Evolutionary conservation across 2,329 filamentous ascomycete species (phyloP).

Genomic region (Lecanicillium sp.): DNA sequence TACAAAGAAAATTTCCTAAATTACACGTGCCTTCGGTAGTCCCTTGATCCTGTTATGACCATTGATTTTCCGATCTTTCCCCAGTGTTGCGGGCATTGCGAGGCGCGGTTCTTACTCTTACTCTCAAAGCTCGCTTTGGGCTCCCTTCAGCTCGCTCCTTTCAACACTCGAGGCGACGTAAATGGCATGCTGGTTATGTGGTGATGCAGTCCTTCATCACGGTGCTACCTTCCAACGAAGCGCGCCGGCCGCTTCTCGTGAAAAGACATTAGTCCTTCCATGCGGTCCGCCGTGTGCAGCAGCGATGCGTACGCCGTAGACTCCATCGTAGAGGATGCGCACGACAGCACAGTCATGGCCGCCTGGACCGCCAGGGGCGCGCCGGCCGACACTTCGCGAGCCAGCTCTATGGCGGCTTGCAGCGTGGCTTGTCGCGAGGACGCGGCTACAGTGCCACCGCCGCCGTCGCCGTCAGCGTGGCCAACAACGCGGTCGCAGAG

Average conservation of each 20-base stretch:
- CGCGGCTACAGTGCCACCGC: constrained; percentile 39
- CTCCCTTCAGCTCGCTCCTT: too few species aligned
- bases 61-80: too few species aligned
- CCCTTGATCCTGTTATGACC: too few species aligned
- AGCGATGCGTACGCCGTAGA: constrained; percentile 81
- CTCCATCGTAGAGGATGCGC: constrained; percentile 68
- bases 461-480: constrained; percentile 42
- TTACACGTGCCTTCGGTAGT: too few species aligned
- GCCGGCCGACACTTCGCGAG: constrained; percentile 79
- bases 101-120: too few species aligned
- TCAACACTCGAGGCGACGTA: too few species aligned
- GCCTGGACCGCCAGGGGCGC: constrained; percentile 78
- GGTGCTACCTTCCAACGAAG: constrained; percentile 51
- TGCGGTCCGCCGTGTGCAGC: constrained; percentile 76
- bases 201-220: too few species aligned
- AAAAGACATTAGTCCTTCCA: constrained; percentile 85
- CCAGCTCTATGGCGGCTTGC: constrained; percentile 69
- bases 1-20: too few species aligned
- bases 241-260: constrained; percentile 54
- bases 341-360: constrained; percentile 69
- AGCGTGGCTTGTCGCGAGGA: constrained; percentile 62
- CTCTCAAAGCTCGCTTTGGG: too few species aligned
- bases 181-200: too few species aligned
- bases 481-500: constrained; percentile 87
- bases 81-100: too few species aligned